Conservation (phyloP, 202 grass and related monocot genomes). For the Digitaria exilis region DNA sequence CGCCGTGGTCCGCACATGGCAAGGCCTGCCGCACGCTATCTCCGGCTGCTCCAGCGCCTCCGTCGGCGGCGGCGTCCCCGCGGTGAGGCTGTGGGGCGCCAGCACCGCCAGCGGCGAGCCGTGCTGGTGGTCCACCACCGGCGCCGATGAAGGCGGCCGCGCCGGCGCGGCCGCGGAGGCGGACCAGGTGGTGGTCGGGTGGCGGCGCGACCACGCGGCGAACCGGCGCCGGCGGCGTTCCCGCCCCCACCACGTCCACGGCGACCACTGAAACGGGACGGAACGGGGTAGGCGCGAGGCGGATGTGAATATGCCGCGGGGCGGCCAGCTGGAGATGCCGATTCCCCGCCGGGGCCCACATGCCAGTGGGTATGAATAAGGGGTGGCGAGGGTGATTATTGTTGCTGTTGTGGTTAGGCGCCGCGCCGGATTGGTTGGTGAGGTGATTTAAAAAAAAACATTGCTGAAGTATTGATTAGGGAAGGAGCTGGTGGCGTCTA, state of each 20-base stretch:
- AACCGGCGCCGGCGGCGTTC: neutral
- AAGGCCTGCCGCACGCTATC: constrained; percentile 28
- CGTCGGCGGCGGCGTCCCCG: neutral
- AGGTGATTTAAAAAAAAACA: neutral
- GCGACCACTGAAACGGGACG: constrained; percentile 19
- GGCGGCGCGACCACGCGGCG: constrained; percentile 33
- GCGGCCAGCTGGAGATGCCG: constrained; percentile 16
- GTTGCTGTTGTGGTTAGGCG: neutral
- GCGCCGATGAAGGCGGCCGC: constrained; percentile 35
- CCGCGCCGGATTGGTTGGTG: constrained; percentile 16
- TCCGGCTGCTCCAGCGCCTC: neutral
- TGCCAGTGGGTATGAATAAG: neutral
- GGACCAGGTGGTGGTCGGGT: constrained; percentile 38
- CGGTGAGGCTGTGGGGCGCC: constrained; percentile 45
- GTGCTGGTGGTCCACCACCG: constrained; percentile 35
- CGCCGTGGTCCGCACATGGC: constrained; percentile 57
- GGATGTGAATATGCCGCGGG: constrained; percentile 37
- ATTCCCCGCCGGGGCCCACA: neutral
- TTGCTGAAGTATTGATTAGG: neutral
- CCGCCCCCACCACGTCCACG: neutral
- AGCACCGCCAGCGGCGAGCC: constrained; percentile 33
- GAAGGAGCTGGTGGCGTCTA: too few relatives aligned
- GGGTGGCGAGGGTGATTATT: neutral
- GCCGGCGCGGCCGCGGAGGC: neutral
- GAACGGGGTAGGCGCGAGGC: neutral